Base-by-base conservation (phyloP, 495 filamentous ascomycete genomes). In the Penicillium subrubescens region DNA sequence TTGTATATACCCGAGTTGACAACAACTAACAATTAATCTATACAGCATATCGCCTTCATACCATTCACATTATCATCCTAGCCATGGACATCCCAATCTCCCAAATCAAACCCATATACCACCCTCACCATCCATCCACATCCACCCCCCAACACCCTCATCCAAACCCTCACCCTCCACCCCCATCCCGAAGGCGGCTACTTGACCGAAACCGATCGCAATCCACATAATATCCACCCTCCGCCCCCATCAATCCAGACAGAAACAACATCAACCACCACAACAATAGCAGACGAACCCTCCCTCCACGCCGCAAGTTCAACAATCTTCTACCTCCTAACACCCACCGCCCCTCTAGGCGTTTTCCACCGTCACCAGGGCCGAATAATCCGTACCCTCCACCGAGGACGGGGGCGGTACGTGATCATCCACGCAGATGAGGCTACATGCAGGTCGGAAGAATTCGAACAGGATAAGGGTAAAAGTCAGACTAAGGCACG, bases 181-280 rank as follows among this genome's bases (percentile, higher is more conserved):
- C 74, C 79, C 12, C 88, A 90, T 72, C 75, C 84, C 59, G 87
- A 89, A 77, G 88, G 88, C 34, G 89, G 88, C 50, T 92, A 86
- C 74, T 90, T 85, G 69, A 72, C 68, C 54, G 86, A 88, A 71
- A 90, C 86, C 7, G 85, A 92, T 75, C 83, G 84, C 29, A 77
- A 5, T 82, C 83, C 58, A 83, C 85, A 1, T 87, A 87, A 63
- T 1, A 25, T 29, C 23, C 25, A 27, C 25, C n/a, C n/a, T n/a
- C n/a, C n/a, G n/a, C n/a, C n/a, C n/a, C 27, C n/a, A n/a, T 27
- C 37, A 25, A 21, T 59, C 55, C 54, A 31, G 15, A 29, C 19
- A 14, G 11, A 17, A 25, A 14, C 8, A 10, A 6, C 10, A 14
- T 11, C 7, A 25, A 14, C 8, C 2, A 6, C 10, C 31, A 55